Evolutionary conservation across 371 early-diverging fungal species (phyloP).

Genomic region (Dinochytrium kinnereticum): DNA sequence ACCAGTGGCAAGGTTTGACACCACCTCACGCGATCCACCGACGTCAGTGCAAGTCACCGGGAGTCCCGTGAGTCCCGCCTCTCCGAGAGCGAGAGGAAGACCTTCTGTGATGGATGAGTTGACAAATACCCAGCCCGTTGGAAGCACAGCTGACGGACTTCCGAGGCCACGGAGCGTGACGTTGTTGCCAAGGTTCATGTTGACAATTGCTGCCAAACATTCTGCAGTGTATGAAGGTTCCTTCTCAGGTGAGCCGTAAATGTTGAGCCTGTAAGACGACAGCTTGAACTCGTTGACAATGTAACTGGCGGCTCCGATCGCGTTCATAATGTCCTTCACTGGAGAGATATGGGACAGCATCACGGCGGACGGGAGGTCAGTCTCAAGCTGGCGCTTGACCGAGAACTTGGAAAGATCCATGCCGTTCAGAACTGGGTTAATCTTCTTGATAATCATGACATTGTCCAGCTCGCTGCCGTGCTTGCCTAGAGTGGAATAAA

Average conservation of each 20-base stretch:
- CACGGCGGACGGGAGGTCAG: conserved; percentile 33
- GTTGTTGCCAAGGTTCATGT: conserved; percentile 26
- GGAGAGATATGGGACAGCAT: conserved; percentile 52
- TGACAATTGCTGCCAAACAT: conserved; percentile 35
- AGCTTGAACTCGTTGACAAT: conserved; percentile 48
- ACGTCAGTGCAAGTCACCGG: conserved; percentile 52
- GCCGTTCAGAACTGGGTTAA: conserved; percentile 44
- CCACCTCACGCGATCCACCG: conserved; percentile 48
- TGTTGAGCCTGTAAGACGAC: conserved; percentile 34
- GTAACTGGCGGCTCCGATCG: conserved; percentile 42
- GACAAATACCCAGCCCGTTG: conserved; percentile 49
- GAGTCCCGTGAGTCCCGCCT: conserved; percentile 48
- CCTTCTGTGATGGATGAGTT: conserved; percentile 53
- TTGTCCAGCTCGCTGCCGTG: conserved; percentile 18
- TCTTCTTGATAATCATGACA: conserved; percentile 3
- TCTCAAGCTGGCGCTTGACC: conserved; percentile 36
- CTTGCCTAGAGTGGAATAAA: conserved; percentile 18
- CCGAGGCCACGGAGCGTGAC: conserved; percentile 46
- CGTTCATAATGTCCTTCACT: conserved; percentile 47
- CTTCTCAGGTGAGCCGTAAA: conserved; percentile 47
- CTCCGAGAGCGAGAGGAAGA: conserved; percentile 47
- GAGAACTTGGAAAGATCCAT: conserved; percentile 43
- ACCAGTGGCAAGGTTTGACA: conserved; percentile 31
- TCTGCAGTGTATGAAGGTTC: conserved; percentile 41
- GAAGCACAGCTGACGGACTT: conserved; percentile 39